Evolutionary conservation across 768 basidiomycete genomes (phyloP), one percentile per base, ranked within the genome.

Genomic region (Epithele typhae): DNA sequence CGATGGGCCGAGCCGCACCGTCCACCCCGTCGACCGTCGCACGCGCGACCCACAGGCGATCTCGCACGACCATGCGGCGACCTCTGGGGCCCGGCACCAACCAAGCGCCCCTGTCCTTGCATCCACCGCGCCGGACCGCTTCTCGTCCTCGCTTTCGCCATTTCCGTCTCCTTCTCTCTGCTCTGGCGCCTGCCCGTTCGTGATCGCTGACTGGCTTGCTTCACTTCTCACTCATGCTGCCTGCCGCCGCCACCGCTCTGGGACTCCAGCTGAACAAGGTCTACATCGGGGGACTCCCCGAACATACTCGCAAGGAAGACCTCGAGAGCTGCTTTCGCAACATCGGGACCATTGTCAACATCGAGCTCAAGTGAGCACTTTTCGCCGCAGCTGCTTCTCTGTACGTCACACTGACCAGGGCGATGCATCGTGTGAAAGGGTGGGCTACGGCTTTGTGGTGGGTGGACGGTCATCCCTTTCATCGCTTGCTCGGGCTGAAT

Each of bases 401-500:
- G 37, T 4, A 30, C 36, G 46, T 38, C 39, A 24, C 5, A 68
- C 15, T 33, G 25, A 46, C 46, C 27, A 22, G 54, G 58, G 43
- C 54, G 40, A 43, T 57, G 54, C 40, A 46, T 52, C 19, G 43
- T 52, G 50, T 21, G 39, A 42, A 19, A 92, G 89, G 69, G 72
- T 87, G 49, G 90, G 90, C 22, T 92, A 90, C 68, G 90, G 91
- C 51, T 93, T 92, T 58, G 90, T 92, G 68, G 90, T 92, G 75
- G 54, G 87, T 72, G 18, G 9, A 36, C 6, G 35, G 6, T 9
- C 35, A 36, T 27, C 21, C n/a, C 21, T 36, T 21, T 25, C 35
- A 10, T 6, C 7, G 24, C 22, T 43, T 40, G 23, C 21, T 44
- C 21, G 46, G 39, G 2, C 24, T 39, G 17, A 51, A n/a, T 22